Evolutionary conservation across 192 early-diverging fungal species (phyloP).

Genomic region (Coemansia umbellata): DNA sequence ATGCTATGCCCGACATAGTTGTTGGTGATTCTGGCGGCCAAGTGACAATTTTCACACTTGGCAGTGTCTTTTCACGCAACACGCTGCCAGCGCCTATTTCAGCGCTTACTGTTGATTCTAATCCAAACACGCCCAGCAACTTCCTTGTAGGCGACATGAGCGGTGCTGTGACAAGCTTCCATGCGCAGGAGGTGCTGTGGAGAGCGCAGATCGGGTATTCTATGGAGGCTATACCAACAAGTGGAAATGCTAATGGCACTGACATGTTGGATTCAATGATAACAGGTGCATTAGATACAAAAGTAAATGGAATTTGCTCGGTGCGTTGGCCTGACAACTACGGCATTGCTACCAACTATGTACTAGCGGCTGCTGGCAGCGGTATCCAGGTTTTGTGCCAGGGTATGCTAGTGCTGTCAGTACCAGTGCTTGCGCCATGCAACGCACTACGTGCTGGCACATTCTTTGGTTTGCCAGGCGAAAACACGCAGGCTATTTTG

Average conservation of each 20-base stretch:
- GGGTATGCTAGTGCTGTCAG: constrained; percentile 12
- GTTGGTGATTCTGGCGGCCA: constrained; percentile 38
- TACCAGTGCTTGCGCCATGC: constrained; percentile 17
- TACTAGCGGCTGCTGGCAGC: constrained; percentile 23
- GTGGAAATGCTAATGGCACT: too few relatives aligned
- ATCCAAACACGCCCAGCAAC: constrained; percentile 29
- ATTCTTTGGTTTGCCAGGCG: constrained; percentile 6
- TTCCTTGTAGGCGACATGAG: constrained; percentile 42
- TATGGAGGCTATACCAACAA: too few relatives aligned
- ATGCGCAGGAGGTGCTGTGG: constrained; percentile 32
- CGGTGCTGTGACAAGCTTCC: constrained; percentile 31
- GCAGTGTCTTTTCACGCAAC: constrained; percentile 35
- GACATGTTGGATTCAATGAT: too few relatives aligned
- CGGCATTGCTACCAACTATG: constrained; percentile 38
- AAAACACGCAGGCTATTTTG: constrained; percentile 20
- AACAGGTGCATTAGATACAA: background rate
- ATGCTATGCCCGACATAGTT: constrained; percentile 18
- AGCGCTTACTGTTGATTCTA: constrained; percentile 24
- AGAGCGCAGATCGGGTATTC: constrained; percentile 23
- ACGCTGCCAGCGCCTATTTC: constrained; percentile 33
- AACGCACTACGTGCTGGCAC: constrained; percentile 23
- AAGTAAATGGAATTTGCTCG: constrained; percentile 23
- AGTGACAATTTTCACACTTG: constrained; percentile 19
- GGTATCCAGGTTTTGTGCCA: constrained; percentile 31
- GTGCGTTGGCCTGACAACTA: constrained; percentile 25